Percentiles rank a stretch among this genome's conserved stretches.
These are phyloP conservation scores for Exophiala viscosa DNA, from an alignment of 2,329 filamentous ascomycete species.

Conservation along the genomic window DNA sequence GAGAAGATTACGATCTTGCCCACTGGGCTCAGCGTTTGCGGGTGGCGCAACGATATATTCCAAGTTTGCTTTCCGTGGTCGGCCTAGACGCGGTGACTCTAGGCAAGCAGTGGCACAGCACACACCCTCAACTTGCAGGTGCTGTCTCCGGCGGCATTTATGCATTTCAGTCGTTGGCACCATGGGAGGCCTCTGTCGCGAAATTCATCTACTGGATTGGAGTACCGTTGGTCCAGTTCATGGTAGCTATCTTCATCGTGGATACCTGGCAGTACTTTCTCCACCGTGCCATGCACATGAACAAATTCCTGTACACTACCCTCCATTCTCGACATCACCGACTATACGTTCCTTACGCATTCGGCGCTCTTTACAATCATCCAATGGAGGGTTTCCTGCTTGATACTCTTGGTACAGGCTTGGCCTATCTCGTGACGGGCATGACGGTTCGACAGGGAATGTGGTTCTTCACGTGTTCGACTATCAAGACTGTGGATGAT, in stretches of 20 bases:
- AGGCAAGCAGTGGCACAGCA: constrained; percentile 68
- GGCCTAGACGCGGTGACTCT: constrained; percentile 74
- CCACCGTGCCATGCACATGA: constrained; percentile 94
- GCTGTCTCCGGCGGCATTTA: constrained; percentile 78
- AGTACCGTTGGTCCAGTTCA: constrained; percentile 74
- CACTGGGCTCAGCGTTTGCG: constrained; percentile 84
- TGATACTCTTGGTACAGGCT: constrained; percentile 80
- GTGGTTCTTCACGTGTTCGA: constrained; percentile 82
- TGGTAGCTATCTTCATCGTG: constrained; percentile 68
- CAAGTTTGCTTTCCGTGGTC: constrained; percentile 63
- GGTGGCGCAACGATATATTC: constrained; percentile 72
- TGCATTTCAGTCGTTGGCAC: constrained; percentile 68
- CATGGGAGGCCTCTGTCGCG: constrained; percentile 74
- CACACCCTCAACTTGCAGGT: constrained; percentile 71
- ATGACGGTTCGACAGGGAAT: constrained; percentile 86
- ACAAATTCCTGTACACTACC: constrained; percentile 79
- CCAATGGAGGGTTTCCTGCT: constrained; percentile 90
- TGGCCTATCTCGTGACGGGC: constrained; percentile 75
- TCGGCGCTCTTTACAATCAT: constrained; percentile 95
- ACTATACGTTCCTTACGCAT: constrained; percentile 95
- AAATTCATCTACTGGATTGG: constrained; percentile 74
- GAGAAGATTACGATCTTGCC: constrained; percentile 79
- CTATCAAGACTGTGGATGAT: constrained; percentile 95
- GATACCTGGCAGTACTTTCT: constrained; percentile 99
- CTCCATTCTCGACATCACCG: constrained; percentile 96